These are phyloP conservation scores for Cercophora samala DNA, from an alignment of 495 filamentous ascomycete species.

Conservation along the genomic window DNA sequence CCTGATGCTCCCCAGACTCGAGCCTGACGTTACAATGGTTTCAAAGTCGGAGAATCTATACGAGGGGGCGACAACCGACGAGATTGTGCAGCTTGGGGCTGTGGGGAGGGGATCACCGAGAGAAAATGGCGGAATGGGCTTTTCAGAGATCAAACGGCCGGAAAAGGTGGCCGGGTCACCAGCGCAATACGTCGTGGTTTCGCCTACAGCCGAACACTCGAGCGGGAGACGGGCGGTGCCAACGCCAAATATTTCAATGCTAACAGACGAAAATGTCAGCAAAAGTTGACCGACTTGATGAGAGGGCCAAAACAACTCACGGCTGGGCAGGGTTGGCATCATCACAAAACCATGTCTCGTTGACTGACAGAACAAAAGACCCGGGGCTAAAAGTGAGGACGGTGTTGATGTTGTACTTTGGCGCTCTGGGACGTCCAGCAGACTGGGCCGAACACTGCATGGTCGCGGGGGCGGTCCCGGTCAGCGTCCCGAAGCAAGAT, in stretches of 20 bases:
- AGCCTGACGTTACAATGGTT: constrained; percentile 4
- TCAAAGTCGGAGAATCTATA: constrained; percentile 29
- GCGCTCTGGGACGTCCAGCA: background rate
- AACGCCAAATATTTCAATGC: constrained; percentile 13
- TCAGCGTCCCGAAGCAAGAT: constrained; percentile 12
- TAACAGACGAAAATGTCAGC: constrained; percentile 5
- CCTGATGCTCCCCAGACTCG: constrained; percentile 9
- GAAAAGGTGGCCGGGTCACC: constrained; percentile 14
- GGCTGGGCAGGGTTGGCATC: constrained; percentile 19
- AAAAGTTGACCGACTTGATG: background rate
- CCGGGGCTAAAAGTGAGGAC: constrained; percentile 9
- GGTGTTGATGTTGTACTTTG: constrained; percentile 17
- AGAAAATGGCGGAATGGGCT: constrained; percentile 24
- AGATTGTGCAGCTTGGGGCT: constrained; percentile 30
- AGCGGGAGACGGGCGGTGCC: constrained; percentile 13
- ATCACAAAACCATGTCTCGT: constrained; percentile 29
- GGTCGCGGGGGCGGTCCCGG: background rate
- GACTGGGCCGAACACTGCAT: constrained; percentile 13
- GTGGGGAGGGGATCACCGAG: constrained; percentile 29
- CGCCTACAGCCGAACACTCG: constrained; percentile 12
- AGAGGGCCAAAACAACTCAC: constrained; percentile 10
- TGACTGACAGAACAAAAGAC: constrained; percentile 14
- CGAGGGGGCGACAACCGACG: constrained; percentile 27
- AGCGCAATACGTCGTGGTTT: constrained; percentile 19
- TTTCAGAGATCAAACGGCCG: constrained; percentile 18